Conservation (phyloP, 78 protist genomes). For the Tieghemostelium lacteum region DNA sequence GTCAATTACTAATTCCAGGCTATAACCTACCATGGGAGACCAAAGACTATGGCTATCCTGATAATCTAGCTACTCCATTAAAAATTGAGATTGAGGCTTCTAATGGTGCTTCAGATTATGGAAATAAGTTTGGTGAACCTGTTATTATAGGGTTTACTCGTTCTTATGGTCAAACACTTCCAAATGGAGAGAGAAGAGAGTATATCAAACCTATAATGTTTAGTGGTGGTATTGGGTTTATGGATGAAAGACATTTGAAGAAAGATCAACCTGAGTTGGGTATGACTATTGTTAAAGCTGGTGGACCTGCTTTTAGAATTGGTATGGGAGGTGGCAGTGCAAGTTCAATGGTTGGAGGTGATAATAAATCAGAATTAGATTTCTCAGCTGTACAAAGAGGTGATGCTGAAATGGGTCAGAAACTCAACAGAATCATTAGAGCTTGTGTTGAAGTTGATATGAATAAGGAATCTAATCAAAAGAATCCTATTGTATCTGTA, state of each 20-base stretch:
- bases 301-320: slow-evolving; percentile 97
- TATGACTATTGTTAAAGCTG: slow-evolving; percentile 90
- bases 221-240: slow-evolving; percentile 94
- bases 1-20: slow-evolving; percentile 91
- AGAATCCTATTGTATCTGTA: slow-evolving; percentile 91
- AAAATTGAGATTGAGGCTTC: slow-evolving; percentile 91
- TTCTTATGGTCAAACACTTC: slow-evolving; percentile 47
- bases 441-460: slow-evolving; percentile 85
- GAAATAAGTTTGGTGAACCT: slow-evolving; percentile 96
- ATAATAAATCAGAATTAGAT: slow-evolving; percentile 85
- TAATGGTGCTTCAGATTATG: slow-evolving; percentile 94
- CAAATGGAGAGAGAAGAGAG: slow-evolving; percentile 87
- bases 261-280: slow-evolving; percentile 83
- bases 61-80: slow-evolving; percentile 86
- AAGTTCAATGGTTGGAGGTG: slow-evolving; percentile 88
- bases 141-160: slow-evolving; percentile 90
- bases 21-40: slow-evolving; percentile 90
- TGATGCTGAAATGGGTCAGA: slow-evolving; percentile 95
- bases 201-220: slow-evolving; percentile 97
- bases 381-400: slow-evolving; percentile 96
- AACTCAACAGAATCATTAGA: slow-evolving; percentile 88
- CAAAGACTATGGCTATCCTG: slow-evolving; percentile 43
- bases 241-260: slow-evolving; percentile 68
- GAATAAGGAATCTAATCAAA: slow-evolving; percentile 31
- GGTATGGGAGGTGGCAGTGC: slow-evolving; percentile 98